Evolutionary conservation across 306 rosid genomes (phyloP), one percentile per base, ranked within the genome.

Genomic region (Quercus mongolica): DNA sequence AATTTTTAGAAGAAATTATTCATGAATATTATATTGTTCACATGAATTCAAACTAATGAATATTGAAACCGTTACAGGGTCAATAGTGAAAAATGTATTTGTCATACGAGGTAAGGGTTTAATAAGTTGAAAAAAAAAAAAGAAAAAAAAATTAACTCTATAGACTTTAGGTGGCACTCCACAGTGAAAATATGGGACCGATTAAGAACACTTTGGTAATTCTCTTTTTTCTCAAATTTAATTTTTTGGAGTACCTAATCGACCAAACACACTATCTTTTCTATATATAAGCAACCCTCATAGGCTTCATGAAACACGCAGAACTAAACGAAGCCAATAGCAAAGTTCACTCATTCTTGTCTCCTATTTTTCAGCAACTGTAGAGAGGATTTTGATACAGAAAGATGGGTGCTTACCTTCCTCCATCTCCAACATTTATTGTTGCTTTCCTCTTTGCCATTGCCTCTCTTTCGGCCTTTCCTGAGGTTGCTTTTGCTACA

Each of bases 371-470:
- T 14, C 69, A 25, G 20, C 46, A 30, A 30, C 5, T 6, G 11
- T 30, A 17, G 20, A 6, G 9, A 17, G 13, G 38, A 71, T 71
- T 74, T 21, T 74, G 64, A 76, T 77, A 79, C 74, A 18, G 41
- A 18, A 15, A 71, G 71, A 87, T 90, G 88, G 75, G 67, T 67
- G 15, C 70, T 76, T 25, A 71, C 57, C 4, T 73, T 81, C 88
- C 73, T 81, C 68, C 86, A 41, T 78, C 78, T 49, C 25, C 55
- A 0, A 5, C 81, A 56, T 41, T 78, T 74, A 11, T 76, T 8
- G 80, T 63, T 51, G 85, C 82, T 52, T 78, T 87, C 79, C 80
- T 87, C 68, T 74, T 82, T 65, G 81, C 77, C 81, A 72, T 84
- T 51, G 65, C 18, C 76, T 74, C 85, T 74, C 56, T 90, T 19